Percentiles rank a stretch among this genome's conserved stretches.
Conservation (phyloP, 2,329 filamentous ascomycete species). For the Sporothrix inflata region DNA sequence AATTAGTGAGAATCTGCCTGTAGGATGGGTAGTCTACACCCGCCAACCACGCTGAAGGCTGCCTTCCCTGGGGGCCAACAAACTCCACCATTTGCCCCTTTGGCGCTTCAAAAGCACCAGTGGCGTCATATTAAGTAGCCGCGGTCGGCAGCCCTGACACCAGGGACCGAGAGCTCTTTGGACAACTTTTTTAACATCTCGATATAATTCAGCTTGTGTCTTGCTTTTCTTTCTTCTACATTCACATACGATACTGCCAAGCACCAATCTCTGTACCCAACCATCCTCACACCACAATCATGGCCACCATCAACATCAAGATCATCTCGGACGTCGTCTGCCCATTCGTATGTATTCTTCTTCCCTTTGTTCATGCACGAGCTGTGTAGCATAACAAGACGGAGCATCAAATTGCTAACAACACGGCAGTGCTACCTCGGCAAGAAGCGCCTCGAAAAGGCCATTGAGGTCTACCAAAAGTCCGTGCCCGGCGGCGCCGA, state of each 20-base stretch:
- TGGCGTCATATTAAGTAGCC: constrained; percentile 22
- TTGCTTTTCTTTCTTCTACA: background rate
- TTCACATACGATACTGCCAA: background rate
- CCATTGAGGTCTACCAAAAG: constrained; percentile 68
- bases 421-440: constrained; percentile 71
- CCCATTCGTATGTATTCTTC: constrained; percentile 53
- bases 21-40: background rate
- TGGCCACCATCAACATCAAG: constrained; percentile 77
- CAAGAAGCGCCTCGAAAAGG: constrained; percentile 72
- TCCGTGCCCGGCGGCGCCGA: constrained; percentile 59
- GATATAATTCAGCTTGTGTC: background rate
- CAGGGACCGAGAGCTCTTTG: background rate
- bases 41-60: background rate
- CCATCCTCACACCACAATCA: constrained; percentile 41
- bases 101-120: constrained; percentile 3
- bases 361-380: background rate
- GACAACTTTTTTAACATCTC: background rate
- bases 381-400: background rate
- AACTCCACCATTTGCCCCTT: too few relatives aligned
- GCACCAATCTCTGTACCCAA: background rate
- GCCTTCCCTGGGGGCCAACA: too few relatives aligned
- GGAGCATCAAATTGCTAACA: constrained; percentile 33
- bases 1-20: background rate
- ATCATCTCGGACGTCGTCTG: constrained; percentile 83
- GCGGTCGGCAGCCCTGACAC: background rate